Evolutionary conservation across 495 filamentous ascomycete genomes (phyloP), one percentile per base, ranked within the genome.

Genomic region (Aspergillus mulundensis): DNA sequence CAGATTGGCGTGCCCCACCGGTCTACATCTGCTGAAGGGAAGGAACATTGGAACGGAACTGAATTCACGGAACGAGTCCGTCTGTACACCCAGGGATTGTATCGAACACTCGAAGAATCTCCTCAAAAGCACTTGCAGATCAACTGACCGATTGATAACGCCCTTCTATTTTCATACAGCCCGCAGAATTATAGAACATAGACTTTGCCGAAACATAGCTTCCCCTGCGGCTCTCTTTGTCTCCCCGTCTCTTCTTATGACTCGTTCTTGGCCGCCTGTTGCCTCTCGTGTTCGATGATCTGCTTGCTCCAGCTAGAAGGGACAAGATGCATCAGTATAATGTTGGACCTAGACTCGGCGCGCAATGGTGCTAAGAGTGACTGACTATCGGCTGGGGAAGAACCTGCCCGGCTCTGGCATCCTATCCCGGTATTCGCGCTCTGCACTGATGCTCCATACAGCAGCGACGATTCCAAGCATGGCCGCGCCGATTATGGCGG

Each of bases 361-460:
- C 45, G n/a, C 53, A 58, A 34, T 21, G 4, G 36, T 24, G 36
- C 43, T 47, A 8, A 40, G 52, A 28, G 39, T 19, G 49, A 86
- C 92, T 65, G 79, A 93, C 94, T 95, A 88, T 85, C 95, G 86
- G 77, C 92, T 97, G 20, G 94, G 95, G 77, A 84, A 97, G 81
- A 97, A 97, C 61, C 90, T 79, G 58, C 81, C 85, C 34, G 84
- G 81, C 71, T 95, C 91, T 38, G 94, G 95, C 83, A 96, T 92
- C 71, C 83, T 86, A 58, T 84, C 77, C 58, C 93, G 83, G 61
- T 81, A 67, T 70, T 98, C 94, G 47, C 82, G 77, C 60, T 95
- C 85, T 44, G 91, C 92, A 71, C 91, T 95, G 56, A 91, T 64
- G 59, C 83, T 91, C 80, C 84, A 97, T 40, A 79, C 81, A 47